phyloP scores from a whole-genome alignment of 371 early-diverging fungal genomes.

The Zopfochytrium polystomum region DNA sequence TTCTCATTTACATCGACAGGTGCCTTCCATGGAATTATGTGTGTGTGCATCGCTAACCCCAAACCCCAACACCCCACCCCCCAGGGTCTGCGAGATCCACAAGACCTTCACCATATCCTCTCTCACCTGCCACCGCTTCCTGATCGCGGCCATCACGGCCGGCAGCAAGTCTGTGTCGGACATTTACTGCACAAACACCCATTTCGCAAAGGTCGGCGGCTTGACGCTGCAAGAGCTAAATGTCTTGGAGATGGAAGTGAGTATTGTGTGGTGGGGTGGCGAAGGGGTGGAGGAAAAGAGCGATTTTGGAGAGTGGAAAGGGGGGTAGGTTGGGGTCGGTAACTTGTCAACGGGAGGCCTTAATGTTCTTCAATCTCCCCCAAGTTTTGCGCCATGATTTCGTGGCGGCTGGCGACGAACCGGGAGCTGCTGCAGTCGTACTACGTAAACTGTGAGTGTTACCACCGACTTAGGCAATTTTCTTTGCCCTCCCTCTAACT shows the following conservation, averaged over 20 bases:
- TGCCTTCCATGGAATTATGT: constrained; percentile 1
- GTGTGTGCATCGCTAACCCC: neutral
- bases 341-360: neutral
- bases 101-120: constrained; percentile 59
- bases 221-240: constrained; percentile 89
- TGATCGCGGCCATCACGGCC: constrained; percentile 88
- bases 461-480: too few species aligned
- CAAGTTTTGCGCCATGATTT: constrained; percentile 73
- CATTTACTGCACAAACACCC: constrained; percentile 44
- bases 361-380: neutral
- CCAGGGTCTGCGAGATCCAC: constrained; percentile 61
- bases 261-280: constrained; percentile 52
- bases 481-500: neutral
- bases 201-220: constrained; percentile 77
- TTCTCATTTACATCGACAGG: constrained; percentile 89
- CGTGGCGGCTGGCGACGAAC: constrained; percentile 82
- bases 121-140: constrained; percentile 86
- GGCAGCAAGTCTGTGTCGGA: constrained; percentile 71
- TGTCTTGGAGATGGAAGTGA: constrained; percentile 81
- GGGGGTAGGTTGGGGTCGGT: neutral
- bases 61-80: neutral
- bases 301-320: too few species aligned
- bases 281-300: too few species aligned
- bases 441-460: constrained; percentile 30
- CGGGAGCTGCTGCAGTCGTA: constrained; percentile 80